Conservation (phyloP, 768 basidiomycete species). For the Hypholoma sublateritium region DNA sequence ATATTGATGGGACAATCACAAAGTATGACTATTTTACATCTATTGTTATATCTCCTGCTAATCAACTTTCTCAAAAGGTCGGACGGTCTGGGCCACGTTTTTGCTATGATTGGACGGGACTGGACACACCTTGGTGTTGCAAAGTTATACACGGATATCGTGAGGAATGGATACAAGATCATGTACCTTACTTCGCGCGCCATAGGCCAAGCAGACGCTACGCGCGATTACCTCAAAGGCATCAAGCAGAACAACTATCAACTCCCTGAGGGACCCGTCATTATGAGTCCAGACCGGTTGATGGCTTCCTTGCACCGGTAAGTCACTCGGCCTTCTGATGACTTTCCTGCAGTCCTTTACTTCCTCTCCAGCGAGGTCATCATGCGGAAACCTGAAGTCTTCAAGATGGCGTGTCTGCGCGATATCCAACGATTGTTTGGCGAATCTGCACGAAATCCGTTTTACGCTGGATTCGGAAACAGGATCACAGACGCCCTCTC, state of each 20-base stretch:
- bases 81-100: conserved; percentile 94
- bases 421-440: conserved; percentile 94
- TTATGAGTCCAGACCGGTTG: conserved; percentile 96
- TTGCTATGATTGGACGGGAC: conserved; percentile 96
- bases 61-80: conserved; percentile 51
- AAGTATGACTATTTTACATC: conserved; percentile 56
- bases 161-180: conserved; percentile 94
- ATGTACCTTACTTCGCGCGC: conserved; percentile 97
- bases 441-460: conserved; percentile 67
- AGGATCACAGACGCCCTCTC: conserved; percentile 97
- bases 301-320: conserved; percentile 95
- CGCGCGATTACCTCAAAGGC: conserved; percentile 89
- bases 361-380: conserved; percentile 79
- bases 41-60: not conserved
- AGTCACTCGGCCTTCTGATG: conserved; percentile 16
- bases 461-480: conserved; percentile 98
- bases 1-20: conserved; percentile 99
- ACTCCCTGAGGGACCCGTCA: conserved; percentile 96
- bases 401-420: conserved; percentile 98
- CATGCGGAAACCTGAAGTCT: conserved; percentile 98
- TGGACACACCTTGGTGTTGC: conserved; percentile 98
- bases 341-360: not conserved
- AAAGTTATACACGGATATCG: conserved; percentile 95
- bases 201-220: conserved; percentile 97
- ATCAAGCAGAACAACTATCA: conserved; percentile 96